These are phyloP conservation scores for Aspergillus ustus DNA, from an alignment of 2,329 filamentous ascomycete genomes.

Conservation along the genomic window DNA sequence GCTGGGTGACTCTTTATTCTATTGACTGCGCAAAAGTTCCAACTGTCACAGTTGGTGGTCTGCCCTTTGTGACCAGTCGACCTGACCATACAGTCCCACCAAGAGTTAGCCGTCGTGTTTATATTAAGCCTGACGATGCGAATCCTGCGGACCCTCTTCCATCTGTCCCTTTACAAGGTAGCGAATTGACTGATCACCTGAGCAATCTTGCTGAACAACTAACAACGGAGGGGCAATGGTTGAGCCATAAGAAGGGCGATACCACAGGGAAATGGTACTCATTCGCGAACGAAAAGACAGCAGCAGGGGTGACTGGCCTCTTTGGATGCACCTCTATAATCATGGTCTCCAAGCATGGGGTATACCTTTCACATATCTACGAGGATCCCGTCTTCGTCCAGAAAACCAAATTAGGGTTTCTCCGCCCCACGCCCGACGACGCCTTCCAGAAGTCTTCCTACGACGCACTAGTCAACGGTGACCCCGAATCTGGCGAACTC, in stretches of 20 bases:
- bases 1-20: background rate
- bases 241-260: too few species aligned
- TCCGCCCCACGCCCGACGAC: background rate
- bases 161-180: background rate
- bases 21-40: background rate
- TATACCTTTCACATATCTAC: conserved; percentile 10
- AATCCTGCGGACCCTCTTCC: background rate
- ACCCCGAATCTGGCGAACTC: background rate
- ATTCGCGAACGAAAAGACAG: background rate
- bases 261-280: conserved; percentile 6
- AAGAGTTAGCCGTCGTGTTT: too few species aligned
- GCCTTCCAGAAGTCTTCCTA: background rate
- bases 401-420: background rate
- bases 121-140: too few species aligned
- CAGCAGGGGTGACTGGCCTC: conserved; percentile 4
- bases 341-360: conserved; percentile 4
- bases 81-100: background rate
- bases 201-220: background rate
- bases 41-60: background rate
- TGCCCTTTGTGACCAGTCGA: background rate
- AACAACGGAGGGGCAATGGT: background rate
- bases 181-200: background rate
- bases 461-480: background rate
- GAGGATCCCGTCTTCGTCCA: conserved; percentile 5
- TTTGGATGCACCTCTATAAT: conserved; percentile 8